Base-by-base conservation (phyloP, 805 yeast species). In the Cyberlindnera bimundalis region DNA sequence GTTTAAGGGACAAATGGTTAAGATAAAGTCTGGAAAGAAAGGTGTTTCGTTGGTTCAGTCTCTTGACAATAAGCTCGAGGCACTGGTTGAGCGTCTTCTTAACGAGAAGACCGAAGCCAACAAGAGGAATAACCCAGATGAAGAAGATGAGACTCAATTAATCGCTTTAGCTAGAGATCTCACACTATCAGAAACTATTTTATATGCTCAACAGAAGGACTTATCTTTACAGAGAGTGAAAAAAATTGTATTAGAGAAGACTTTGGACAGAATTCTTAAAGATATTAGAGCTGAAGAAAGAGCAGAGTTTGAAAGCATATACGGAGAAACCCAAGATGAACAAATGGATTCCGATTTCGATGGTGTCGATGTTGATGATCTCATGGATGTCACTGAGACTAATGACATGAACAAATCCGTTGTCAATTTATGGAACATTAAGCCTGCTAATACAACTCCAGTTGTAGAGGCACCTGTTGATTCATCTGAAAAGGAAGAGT, bases 351-450 rank as follows among this genome's bases (percentile, higher is more conserved):
- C 70, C 33, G 78, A 74, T 30, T 60, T 61, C 26, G 58, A 57
- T 10, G 60, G 52, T 15, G 48, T 50, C 2, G 50, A 66, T 19
- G 68, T 61, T 8, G 67, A 68, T 15, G 76, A 76, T 18, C 50
- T 87, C 42, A 78, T 86, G 85, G 78, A 74, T 3, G 87, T 75
- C 5, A 67, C 66, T 35, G 86, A 85, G 42, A 58, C 70, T 3
- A 90, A 90, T 52, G 66, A 74, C 4, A 73, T 88, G 65, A 91
- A 91, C 60, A 86, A 81, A 55, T 76, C 83, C 16, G 83, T 90
- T 2, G 84, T 84, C 0, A 71, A 78, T 15, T 60, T 79, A 35
- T 90, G 97, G 96, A 71, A 66, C 25, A 50, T 61, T 12, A 59
- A 58, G 50, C 47, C 53, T 12, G 44, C 47, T 18, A 36, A 29